A percentile compares a stretch with the other conserved stretches of the same genome.
Conservation (phyloP, 768 basidiomycete genomes). For the Hypsizygus marmoreus region DNA sequence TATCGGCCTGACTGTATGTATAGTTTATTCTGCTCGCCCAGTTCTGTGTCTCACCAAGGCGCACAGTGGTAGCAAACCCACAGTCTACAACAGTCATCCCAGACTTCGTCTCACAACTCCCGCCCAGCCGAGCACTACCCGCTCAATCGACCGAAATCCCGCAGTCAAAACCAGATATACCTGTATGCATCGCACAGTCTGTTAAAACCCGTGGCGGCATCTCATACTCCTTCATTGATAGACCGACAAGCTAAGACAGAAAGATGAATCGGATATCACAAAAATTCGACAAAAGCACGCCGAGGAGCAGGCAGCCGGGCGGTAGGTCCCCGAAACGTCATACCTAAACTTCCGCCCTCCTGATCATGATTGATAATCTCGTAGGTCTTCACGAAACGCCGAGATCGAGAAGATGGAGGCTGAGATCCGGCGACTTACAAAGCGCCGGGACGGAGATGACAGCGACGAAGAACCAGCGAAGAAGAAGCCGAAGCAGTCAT, state of each 20-base stretch:
- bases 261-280: conserved; percentile 55
- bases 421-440: conserved; percentile 78
- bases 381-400: conserved; percentile 63
- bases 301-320: conserved; percentile 62
- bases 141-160: conserved; percentile 1
- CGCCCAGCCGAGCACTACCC: conserved; percentile 9
- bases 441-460: conserved; percentile 54
- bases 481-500: conserved; percentile 66
- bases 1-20: conserved; percentile 80
- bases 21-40: not conserved
- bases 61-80: conserved; percentile 39
- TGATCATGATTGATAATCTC: not conserved
- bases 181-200: conserved; percentile 6
- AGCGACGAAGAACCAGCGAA: conserved; percentile 66
- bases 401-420: conserved; percentile 89
- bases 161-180: not conserved
- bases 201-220: not conserved
- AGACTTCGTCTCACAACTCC: conserved; percentile 39
- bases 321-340: conserved; percentile 39
- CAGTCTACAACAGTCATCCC: conserved; percentile 33
- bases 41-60: conserved; percentile 5
- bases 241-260: conserved; percentile 30
- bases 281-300: conserved; percentile 79
- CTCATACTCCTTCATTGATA: not conserved
- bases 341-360: not conserved